These are phyloP conservation scores for Trypanosoma conorhini DNA, from an alignment of 208 protist species.

Conservation along the genomic window DNA sequence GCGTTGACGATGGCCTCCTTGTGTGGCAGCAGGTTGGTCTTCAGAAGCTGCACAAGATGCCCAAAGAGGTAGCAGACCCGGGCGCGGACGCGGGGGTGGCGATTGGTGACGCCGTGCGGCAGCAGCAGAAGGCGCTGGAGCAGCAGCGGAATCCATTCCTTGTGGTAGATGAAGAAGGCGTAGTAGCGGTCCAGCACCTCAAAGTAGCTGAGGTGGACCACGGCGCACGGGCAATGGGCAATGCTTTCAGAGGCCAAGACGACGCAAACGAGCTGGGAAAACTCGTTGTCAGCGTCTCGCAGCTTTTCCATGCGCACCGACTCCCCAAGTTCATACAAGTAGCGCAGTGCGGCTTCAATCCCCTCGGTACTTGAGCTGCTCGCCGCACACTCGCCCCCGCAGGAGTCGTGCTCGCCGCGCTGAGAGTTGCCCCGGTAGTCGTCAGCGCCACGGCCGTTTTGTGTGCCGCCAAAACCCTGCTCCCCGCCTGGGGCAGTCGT, in stretches of 20 bases:
- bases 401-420: background rate
- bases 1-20: constrained; percentile 61
- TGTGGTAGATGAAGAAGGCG: constrained; percentile 67
- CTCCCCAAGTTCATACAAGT: constrained; percentile 80
- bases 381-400: background rate
- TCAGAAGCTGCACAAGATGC: constrained; percentile 63
- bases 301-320: constrained; percentile 54
- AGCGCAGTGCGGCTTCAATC: constrained; percentile 66
- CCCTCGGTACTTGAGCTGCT: constrained; percentile 26
- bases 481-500: background rate
- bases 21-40: constrained; percentile 36
- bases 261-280: constrained; percentile 49
- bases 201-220: constrained; percentile 77
- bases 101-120: constrained; percentile 68
- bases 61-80: constrained; percentile 77
- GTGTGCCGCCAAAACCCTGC: background rate
- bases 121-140: constrained; percentile 69
- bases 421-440: background rate
- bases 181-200: constrained; percentile 75
- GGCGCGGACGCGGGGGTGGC: constrained; percentile 46
- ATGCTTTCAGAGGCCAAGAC: constrained; percentile 52
- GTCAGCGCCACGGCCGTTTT: background rate
- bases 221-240: constrained; percentile 23
- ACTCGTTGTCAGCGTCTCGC: constrained; percentile 32
- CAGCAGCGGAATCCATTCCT: constrained; percentile 49